A percentile compares a stretch with the other conserved stretches of the same genome.
Evolutionary conservation across 23 red algal species (phyloP).

Genomic region (Agarophyton chilense): DNA sequence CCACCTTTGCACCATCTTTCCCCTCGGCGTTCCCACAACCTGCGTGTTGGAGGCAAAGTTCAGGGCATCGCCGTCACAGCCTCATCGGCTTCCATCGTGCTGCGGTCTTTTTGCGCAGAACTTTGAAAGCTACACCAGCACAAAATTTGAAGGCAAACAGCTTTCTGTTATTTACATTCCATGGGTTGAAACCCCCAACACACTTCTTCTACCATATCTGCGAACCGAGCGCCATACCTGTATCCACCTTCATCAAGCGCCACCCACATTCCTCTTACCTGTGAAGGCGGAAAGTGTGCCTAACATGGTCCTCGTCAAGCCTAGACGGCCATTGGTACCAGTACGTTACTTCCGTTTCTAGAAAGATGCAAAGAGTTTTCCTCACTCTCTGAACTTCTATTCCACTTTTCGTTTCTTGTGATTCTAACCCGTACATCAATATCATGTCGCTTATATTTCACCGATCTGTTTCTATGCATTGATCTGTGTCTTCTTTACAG

Average conservation of each 20-base stretch:
- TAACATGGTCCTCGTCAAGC: slow-evolving; percentile 38
- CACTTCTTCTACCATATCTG: background rate
- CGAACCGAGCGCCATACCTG: background rate
- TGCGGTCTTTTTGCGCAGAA: background rate
- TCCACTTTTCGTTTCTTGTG: background rate
- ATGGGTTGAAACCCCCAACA: background rate
- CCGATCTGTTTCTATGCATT: background rate
- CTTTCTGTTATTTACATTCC: background rate
- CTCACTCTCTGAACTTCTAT: background rate
- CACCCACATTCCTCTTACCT: background rate
- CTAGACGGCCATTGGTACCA: slow-evolving; percentile 28
- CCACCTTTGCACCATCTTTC: too few relatives aligned
- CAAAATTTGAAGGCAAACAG: background rate
- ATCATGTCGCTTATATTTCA: background rate
- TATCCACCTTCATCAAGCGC: background rate
- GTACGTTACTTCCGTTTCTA: slow-evolving; percentile 29
- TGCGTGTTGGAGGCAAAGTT: too few relatives aligned
- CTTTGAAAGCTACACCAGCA: background rate
- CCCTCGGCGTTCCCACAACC: too few relatives aligned
- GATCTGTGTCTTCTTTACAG: background rate
- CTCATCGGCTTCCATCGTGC: background rate
- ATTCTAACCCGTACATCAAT: background rate
- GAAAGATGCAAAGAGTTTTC: background rate
- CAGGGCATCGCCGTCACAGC: too few relatives aligned
- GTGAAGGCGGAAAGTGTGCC: background rate